Evolutionary conservation across 495 filamentous ascomycete genomes (phyloP), one percentile per base, ranked within the genome.

Genomic region (Penicillium subrubescens): DNA sequence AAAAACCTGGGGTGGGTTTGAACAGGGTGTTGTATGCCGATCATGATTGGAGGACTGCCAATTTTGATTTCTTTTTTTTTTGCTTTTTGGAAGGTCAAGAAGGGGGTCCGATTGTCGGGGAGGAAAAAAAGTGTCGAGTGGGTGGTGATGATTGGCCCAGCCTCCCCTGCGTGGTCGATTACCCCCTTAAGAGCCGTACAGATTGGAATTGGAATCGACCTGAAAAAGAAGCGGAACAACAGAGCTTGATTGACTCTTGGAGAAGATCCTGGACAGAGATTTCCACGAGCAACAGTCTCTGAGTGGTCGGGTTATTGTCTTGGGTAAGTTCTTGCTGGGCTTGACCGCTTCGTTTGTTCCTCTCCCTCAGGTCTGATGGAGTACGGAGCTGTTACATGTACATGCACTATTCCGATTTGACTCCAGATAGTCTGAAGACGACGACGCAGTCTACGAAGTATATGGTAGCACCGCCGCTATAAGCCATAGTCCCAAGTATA

Each of bases 261-360:
- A 7, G 41, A 19, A 46, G 44, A 23, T 48, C 19, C 44, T 25
- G 19, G 14, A 48, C 15, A 29, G 27, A n/a, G 25, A n/a, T 23
- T 27, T 50, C 46, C 46, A 50, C 50, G 12, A 17, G 17, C 15
- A 17, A 33, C 25, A 31, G n/a, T 53, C 29, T 29, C n/a, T 56
- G 0, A 12, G n/a, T 56, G n/a, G 53, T 56, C 19, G n/a, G 53
- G 25, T 10, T 10, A 10, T 43, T 23, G 55, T 15, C 17, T 10
- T 6, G 31, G 31, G 31, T 33, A 33, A 37, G 46, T 29, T 27
- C 34, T 29, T 19, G 34, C 59, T 56, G 53, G 53, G 53, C 53
- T 33, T 61, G 59, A 61, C 59, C 59, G 59, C 59, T 52, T 52
- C 59, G 31, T 60, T 37, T 59, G 57, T 23, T 25, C 44, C 44